Base-by-base conservation (phyloP, 257 asterid genomes). In the Gentiana straminea region DNA sequence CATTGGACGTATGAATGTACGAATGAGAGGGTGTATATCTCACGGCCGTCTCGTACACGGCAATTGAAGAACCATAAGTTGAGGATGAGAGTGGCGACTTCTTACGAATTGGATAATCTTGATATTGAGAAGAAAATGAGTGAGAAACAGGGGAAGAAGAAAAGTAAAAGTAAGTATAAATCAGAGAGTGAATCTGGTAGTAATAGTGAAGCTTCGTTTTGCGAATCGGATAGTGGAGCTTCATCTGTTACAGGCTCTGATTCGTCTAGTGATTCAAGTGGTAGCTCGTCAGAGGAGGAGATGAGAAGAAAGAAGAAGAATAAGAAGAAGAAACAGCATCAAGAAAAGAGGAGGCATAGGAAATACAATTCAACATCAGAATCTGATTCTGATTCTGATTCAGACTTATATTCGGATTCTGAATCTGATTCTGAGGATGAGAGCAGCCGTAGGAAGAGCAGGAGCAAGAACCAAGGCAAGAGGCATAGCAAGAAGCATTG, bases 1-100 rank as follows among this genome's bases (percentile, higher is more conserved):
- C 95, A 84, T 68, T 87, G 98, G 98, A 91, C 98, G 0, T 90
- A 91, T 24, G 98, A 87, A 73, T 87, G 98, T 76, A 81, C 81
- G 86, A 84, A 87, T 4, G 96, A 87, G 60, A 73, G 98, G 68
- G 96, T 91, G 35, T 91, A 87, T 58, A 79, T 91, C 45, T 87
- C 98, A 37, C 67, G 96, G 3, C 96, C 96, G 1, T 91, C 95
- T 5, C 86, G 96, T 3, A 82, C 95, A 0, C 95, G 84, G 79
- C 98, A 84, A 44, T 68, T 86, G 68, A 91, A 86, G 67, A 91
- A 91, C 74, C 98, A 96, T 0, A 84, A 82, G 60, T 77, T 87
- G 49, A 77, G 96, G 73, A 84, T 91, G 96, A 81, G 79, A 69
- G 54, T 77, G 7, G 77, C 86, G 2, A 52, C 78, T 52, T 67